Evolutionary conservation across 495 filamentous ascomycete species (phyloP).

Genomic region (Viridothelium virens): DNA sequence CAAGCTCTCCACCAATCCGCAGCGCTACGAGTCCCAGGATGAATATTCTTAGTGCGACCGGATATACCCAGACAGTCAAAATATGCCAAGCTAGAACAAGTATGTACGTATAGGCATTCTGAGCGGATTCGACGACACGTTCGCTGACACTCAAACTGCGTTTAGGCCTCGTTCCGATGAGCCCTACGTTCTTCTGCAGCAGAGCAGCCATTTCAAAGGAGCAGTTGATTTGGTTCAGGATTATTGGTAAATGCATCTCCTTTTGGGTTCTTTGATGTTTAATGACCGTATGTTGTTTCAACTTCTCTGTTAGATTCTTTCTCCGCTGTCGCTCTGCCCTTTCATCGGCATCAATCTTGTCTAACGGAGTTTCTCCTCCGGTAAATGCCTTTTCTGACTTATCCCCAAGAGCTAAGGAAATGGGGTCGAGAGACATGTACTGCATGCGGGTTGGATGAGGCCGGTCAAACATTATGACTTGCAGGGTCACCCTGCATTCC

Average conservation of each 20-base stretch:
- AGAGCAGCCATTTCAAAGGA: slow-evolving; percentile 78
- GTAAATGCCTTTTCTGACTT: slow-evolving; percentile 41
- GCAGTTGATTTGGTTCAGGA: slow-evolving; percentile 95
- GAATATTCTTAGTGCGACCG: slow-evolving; percentile 64
- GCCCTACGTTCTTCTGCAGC: slow-evolving; percentile 76
- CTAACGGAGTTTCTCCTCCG: slow-evolving; percentile 31
- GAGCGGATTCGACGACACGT: slow-evolving; percentile 87
- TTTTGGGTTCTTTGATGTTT: slow-evolving; percentile 69
- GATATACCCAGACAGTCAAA: slow-evolving; percentile 68
- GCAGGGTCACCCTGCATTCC: slow-evolving; percentile 55
- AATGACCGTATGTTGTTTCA: slow-evolving; percentile 78
- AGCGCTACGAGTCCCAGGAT: slow-evolving; percentile 72
- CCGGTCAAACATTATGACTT: slow-evolving; percentile 81
- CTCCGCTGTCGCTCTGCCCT: slow-evolving; percentile 54
- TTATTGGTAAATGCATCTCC: slow-evolving; percentile 68
- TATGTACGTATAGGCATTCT: slow-evolving; percentile 68
- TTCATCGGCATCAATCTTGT: slow-evolving; percentile 53
- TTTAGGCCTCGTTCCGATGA: slow-evolving; percentile 71
- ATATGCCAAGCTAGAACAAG: slow-evolving; percentile 61
- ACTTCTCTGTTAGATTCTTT: slow-evolving; percentile 68
- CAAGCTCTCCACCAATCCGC: slow-evolving; percentile 68
- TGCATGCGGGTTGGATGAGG: slow-evolving; percentile 88
- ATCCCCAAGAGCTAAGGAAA: slow-evolving; percentile 79
- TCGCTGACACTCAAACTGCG: slow-evolving; percentile 88
- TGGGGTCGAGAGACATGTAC: slow-evolving; percentile 86